These are phyloP conservation scores for Mortierella polycephala DNA, from an alignment of 371 early-diverging fungal species.

Conservation along the genomic window DNA sequence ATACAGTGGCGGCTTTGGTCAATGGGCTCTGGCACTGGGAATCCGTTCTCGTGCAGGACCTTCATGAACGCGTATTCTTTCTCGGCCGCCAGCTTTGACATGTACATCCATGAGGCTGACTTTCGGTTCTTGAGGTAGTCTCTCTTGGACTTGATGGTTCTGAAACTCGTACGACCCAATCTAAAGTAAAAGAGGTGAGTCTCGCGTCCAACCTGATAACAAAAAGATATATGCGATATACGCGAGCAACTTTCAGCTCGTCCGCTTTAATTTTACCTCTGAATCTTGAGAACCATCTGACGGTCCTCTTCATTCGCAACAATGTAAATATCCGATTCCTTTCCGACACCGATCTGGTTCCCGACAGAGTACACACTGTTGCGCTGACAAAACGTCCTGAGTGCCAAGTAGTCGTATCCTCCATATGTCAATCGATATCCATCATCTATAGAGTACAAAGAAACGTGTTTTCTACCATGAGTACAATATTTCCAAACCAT, in stretches of 20 bases:
- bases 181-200: constrained; percentile 53
- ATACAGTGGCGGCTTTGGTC: constrained; percentile 97
- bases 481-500: background rate
- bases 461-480: background rate
- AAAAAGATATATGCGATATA: too few species aligned
- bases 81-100: constrained; percentile 95
- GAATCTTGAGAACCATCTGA: constrained; percentile 92
- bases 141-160: constrained; percentile 97
- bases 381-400: constrained; percentile 92
- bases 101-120: constrained; percentile 97
- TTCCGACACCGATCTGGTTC: constrained; percentile 99
- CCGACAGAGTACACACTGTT: constrained; percentile 95
- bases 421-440: constrained; percentile 98
- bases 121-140: constrained; percentile 94
- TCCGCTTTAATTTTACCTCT: constrained; percentile 67
- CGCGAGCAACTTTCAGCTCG: too few species aligned
- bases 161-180: constrained; percentile 97
- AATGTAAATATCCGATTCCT: constrained; percentile 98
- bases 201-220: too few species aligned
- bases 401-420: constrained; percentile 99
- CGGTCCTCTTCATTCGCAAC: constrained; percentile 92
- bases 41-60: constrained; percentile 85
- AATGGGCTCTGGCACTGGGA: constrained; percentile 95
- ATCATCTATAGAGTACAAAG: constrained; percentile 69
- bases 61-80: constrained; percentile 99